Evolutionary conservation across 495 filamentous ascomycete species (phyloP).

Genomic region (Bombardia bombarda): DNA sequence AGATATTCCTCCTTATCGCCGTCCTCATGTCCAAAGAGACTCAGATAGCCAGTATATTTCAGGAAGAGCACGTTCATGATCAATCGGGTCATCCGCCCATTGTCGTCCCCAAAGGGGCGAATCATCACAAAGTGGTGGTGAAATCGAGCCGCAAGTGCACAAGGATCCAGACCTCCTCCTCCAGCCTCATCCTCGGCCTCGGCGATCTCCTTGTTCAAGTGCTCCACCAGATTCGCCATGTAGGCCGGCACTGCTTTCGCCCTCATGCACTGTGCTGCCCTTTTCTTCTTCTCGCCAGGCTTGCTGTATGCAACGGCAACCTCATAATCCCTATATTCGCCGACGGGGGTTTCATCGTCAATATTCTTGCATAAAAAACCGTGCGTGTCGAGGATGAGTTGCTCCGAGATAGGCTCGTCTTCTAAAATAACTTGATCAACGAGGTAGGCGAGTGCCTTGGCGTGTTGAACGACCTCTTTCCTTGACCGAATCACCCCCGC

Average conservation of each 20-base stretch:
- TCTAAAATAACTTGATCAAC: constrained; percentile 17
- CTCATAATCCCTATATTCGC: constrained; percentile 14
- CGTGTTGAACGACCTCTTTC: constrained; percentile 29
- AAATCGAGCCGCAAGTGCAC: constrained; percentile 21
- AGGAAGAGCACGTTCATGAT: constrained; percentile 26
- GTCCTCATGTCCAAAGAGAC: constrained; percentile 10
- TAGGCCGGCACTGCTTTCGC: constrained; percentile 15
- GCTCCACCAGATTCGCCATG: constrained; percentile 25
- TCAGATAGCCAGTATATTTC: constrained; percentile 17
- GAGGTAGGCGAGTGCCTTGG: constrained; percentile 21
- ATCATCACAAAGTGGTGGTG: constrained; percentile 27
- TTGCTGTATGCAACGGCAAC: constrained; percentile 15
- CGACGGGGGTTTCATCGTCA: constrained; percentile 10
- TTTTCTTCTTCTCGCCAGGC: constrained; percentile 18
- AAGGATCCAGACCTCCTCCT: constrained; percentile 18
- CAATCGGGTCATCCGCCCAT: constrained; percentile 29
- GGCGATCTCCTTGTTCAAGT: constrained; percentile 15
- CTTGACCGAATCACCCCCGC: constrained; percentile 11
- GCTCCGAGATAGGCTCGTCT: constrained; percentile 17
- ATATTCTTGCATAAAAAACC: constrained; percentile 16
- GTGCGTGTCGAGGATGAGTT: constrained; percentile 25
- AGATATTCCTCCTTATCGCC: constrained; percentile 17
- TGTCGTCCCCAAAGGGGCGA: constrained; percentile 32
- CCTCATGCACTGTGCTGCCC: constrained; percentile 17
- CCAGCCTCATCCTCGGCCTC: constrained; percentile 8